phyloP scores from a whole-genome alignment of 345 rosid genomes.

The Populus simonii region DNA sequence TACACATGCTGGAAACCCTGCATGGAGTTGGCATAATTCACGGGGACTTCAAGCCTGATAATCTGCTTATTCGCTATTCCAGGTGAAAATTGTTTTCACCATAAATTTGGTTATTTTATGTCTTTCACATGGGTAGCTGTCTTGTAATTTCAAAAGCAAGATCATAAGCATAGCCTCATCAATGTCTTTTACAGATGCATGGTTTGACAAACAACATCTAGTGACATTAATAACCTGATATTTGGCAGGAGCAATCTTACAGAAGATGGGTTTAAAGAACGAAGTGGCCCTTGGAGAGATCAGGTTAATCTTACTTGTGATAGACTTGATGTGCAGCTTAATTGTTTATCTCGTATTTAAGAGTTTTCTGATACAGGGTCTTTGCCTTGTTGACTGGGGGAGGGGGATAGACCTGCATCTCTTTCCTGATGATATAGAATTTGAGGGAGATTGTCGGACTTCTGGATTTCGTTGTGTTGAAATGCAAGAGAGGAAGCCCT shows the following conservation, averaged over 20 bases:
- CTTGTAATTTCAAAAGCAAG: conserved; percentile 1
- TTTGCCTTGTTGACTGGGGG: conserved; percentile 96
- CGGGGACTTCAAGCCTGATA: conserved; percentile 98
- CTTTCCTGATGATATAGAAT: conserved; percentile 57
- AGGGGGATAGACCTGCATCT: conserved; percentile 83
- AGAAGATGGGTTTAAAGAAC: conserved; percentile 48
- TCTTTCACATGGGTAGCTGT: neutral
- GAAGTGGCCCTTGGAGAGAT: conserved; percentile 63
- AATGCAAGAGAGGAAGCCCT: conserved; percentile 85
- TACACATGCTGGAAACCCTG: conserved; percentile 79
- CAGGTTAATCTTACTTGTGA: conserved; percentile 48
- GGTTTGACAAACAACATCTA: neutral
- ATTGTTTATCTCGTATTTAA: conserved; percentile 6
- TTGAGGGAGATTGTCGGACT: conserved; percentile 76
- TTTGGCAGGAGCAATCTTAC: conserved; percentile 58
- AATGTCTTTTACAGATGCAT: neutral
- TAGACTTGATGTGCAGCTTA: conserved; percentile 5
- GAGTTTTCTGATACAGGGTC: conserved; percentile 53
- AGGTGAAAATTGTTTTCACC: conserved; percentile 40
- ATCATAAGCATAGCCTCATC: neutral
- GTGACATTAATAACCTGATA: conserved; percentile 6
- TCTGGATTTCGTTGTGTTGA: conserved; percentile 88
- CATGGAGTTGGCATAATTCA: conserved; percentile 84
- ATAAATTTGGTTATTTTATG: neutral
- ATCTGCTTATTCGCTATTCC: conserved; percentile 72